phyloP scores from a whole-genome alignment of 1,284 basidiomycete genomes.

The Tilletia horrida region DNA sequence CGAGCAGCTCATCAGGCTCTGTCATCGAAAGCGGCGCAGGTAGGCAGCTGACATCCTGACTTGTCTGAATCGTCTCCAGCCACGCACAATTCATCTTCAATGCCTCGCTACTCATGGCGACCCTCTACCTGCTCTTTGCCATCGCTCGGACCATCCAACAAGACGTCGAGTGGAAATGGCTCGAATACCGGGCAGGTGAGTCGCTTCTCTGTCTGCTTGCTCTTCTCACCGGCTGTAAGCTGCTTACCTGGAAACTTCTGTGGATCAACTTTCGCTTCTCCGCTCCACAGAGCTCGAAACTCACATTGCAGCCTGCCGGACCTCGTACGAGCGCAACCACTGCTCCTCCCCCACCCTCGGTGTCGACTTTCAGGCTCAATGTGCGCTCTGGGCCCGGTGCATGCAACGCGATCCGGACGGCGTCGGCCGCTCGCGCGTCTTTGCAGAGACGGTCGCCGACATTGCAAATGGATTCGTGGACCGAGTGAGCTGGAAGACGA shows the following conservation, averaged over 20 bases:
- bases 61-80: neutral
- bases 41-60: neutral
- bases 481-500: conserved; percentile 91
- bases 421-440: conserved; percentile 80
- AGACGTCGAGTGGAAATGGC: conserved; percentile 83
- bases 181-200: conserved; percentile 62
- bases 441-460: conserved; percentile 90
- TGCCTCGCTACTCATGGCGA: conserved; percentile 74
- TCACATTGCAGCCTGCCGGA: conserved; percentile 6
- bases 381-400: conserved; percentile 75
- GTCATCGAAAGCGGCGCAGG: too few species aligned
- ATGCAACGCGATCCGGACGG: conserved; percentile 89
- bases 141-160: conserved; percentile 84
- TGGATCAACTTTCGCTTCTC: too few species aligned
- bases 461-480: conserved; percentile 95
- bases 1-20: too few species aligned
- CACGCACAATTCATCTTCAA: conserved; percentile 87
- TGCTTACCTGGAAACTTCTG: too few species aligned
- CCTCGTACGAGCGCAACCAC: conserved; percentile 12
- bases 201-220: neutral
- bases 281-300: conserved; percentile 15
- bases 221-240: neutral
- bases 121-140: conserved; percentile 77
- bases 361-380: conserved; percentile 67
- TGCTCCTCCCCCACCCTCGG: conserved; percentile 64